These are phyloP conservation scores for Naganishia randhawae DNA, from an alignment of 768 basidiomycete genomes.

Conservation along the genomic window DNA sequence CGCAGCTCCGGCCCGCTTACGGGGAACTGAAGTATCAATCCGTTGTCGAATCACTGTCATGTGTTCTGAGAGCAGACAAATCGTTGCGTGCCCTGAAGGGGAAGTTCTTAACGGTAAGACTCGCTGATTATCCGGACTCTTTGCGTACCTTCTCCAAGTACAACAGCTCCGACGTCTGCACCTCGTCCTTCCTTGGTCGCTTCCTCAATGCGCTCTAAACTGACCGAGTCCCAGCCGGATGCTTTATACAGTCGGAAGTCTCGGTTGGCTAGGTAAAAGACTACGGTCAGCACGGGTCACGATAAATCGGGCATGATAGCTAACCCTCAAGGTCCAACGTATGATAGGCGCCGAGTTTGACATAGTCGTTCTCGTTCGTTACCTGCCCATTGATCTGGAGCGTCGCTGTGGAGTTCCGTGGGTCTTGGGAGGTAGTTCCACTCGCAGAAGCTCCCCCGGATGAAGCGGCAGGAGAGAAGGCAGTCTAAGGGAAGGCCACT, in stretches of 20 bases:
- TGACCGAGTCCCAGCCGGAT: constrained; percentile 88
- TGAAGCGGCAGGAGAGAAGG: constrained; percentile 25
- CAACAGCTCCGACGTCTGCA: constrained; percentile 91
- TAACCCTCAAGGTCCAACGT: constrained; percentile 79
- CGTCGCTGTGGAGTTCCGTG: constrained; percentile 51
- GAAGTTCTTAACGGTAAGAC: background rate
- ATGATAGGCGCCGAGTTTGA: constrained; percentile 87
- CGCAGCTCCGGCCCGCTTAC: constrained; percentile 77
- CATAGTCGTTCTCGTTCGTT: constrained; percentile 77
- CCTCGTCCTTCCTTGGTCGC: constrained; percentile 88
- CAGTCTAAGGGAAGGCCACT: background rate
- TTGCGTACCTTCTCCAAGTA: constrained; percentile 78
- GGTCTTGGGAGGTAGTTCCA: constrained; percentile 41
- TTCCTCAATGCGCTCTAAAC: constrained; percentile 74
- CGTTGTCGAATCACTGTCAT: constrained; percentile 92
- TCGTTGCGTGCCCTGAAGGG: constrained; percentile 68
- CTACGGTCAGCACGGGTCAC: background rate
- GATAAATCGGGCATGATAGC: constrained; percentile 15
- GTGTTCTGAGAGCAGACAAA: constrained; percentile 92
- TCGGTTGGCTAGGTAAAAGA: constrained; percentile 59
- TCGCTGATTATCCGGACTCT: background rate
- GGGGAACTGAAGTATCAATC: constrained; percentile 79
- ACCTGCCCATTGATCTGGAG: constrained; percentile 86
- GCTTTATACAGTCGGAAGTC: constrained; percentile 83
- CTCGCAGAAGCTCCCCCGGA: constrained; percentile 17